Evolutionary conservation across 306 rosid genomes (phyloP).

Genomic region (Delonix regia): DNA sequence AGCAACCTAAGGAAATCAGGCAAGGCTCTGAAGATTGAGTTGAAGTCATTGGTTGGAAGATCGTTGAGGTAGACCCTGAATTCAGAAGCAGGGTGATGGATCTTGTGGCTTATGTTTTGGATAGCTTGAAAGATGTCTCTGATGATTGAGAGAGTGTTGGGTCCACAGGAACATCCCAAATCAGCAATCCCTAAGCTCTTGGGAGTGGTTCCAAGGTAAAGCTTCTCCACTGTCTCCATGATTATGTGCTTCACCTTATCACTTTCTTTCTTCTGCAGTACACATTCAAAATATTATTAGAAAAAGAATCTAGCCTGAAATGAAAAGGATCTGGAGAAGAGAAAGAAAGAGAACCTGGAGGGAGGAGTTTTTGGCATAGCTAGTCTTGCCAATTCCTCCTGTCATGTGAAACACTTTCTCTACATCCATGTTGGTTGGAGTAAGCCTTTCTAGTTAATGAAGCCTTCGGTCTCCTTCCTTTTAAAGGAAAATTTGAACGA

Average conservation of each 20-base stretch:
- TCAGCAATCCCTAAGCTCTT: slow-evolving; percentile 86
- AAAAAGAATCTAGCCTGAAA: background rate
- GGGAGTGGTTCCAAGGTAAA: slow-evolving; percentile 66
- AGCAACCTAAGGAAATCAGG: slow-evolving; percentile 74
- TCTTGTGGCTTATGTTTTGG: slow-evolving; percentile 49
- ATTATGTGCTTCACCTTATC: slow-evolving; percentile 84
- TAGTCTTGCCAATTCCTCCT: slow-evolving; percentile 81
- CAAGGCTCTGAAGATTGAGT: slow-evolving; percentile 80
- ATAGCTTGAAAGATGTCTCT: slow-evolving; percentile 79
- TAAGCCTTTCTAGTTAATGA: slow-evolving; percentile 39
- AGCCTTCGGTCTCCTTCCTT: slow-evolving; percentile 39
- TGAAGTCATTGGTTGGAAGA: slow-evolving; percentile 97
- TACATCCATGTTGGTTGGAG: slow-evolving; percentile 63
- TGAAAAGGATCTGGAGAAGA: background rate
- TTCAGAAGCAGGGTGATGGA: slow-evolving; percentile 55
- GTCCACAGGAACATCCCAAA: slow-evolving; percentile 93
- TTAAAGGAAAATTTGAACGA: slow-evolving; percentile 46
- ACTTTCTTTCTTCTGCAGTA: slow-evolving; percentile 67
- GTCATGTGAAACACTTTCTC: slow-evolving; percentile 84
- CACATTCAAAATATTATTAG: background rate
- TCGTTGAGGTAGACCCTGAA: slow-evolving; percentile 80
- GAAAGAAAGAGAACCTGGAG: slow-evolving; percentile 59
- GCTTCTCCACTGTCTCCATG: slow-evolving; percentile 64
- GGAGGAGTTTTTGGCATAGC: slow-evolving; percentile 89
- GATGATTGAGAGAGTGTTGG: slow-evolving; percentile 78